These are phyloP conservation scores for Boletus reticulatus DNA, from an alignment of 768 basidiomycete genomes.

Conservation along the genomic window DNA sequence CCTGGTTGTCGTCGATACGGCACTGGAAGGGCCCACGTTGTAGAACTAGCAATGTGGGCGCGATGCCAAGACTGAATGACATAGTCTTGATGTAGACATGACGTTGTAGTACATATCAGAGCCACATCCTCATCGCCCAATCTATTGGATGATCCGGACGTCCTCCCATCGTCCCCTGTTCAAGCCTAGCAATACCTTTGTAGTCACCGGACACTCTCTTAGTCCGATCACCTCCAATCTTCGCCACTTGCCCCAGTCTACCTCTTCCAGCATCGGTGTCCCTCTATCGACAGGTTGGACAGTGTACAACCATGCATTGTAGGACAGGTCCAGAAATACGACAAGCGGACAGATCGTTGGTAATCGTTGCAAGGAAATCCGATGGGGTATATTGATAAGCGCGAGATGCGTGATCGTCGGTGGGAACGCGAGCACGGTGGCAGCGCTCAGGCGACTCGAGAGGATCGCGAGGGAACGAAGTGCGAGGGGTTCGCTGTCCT, in stretches of 20 bases:
- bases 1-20: conserved; percentile 9
- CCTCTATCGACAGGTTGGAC: conserved; percentile 1
- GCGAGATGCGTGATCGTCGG: conserved; percentile 63
- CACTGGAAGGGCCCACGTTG: neutral
- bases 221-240: conserved; percentile 54
- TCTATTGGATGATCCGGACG: conserved; percentile 46
- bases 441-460: conserved; percentile 43
- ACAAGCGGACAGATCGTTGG: conserved; percentile 61
- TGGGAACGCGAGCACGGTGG: conserved; percentile 51
- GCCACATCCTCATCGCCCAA: neutral
- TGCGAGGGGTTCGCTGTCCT: conserved; percentile 32
- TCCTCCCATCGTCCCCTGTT: conserved; percentile 69
- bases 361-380: conserved; percentile 54
- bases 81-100: neutral
- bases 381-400: conserved; percentile 48
- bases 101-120: too few species aligned
- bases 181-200: conserved; percentile 41
- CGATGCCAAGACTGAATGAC: neutral
- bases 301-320: conserved; percentile 47
- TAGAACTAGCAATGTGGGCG: neutral
- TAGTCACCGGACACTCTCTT: conserved; percentile 48
- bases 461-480: conserved; percentile 52
- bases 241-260: conserved; percentile 59
- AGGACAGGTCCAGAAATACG: conserved; percentile 64
- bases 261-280: conserved; percentile 41